Evolutionary conservation across 2,329 filamentous ascomycete species (phyloP).

Genomic region (Nemania diffusa): DNA sequence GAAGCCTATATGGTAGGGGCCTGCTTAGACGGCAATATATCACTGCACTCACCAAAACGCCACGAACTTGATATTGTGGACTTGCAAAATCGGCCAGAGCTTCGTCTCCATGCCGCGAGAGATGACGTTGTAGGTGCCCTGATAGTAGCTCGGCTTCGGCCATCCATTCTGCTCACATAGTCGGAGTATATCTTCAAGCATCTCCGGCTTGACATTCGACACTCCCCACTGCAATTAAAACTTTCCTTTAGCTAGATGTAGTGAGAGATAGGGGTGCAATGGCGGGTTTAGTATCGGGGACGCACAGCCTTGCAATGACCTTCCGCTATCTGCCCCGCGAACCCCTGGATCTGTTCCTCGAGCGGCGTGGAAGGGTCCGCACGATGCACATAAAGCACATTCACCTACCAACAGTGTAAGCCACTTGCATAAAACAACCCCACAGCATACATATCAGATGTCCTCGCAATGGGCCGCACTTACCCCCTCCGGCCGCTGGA

Average conservation of each 20-base stretch:
- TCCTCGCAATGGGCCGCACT: background rate
- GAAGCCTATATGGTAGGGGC: background rate
- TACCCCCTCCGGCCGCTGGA: slow-evolving; percentile 36
- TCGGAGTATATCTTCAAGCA: slow-evolving; percentile 48
- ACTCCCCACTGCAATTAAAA: slow-evolving; percentile 49
- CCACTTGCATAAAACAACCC: background rate
- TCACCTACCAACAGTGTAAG: slow-evolving; percentile 40
- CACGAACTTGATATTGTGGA: slow-evolving; percentile 42
- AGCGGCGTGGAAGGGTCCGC: slow-evolving; percentile 50
- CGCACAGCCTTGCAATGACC: slow-evolving; percentile 48
- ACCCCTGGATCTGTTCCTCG: slow-evolving; percentile 50
- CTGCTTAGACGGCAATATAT: background rate
- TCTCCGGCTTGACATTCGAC: slow-evolving; percentile 49
- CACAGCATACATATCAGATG: background rate
- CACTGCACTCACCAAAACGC: slow-evolving; percentile 34
- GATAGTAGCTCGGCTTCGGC: slow-evolving; percentile 53
- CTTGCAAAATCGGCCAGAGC: slow-evolving; percentile 51
- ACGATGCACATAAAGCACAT: slow-evolving; percentile 53
- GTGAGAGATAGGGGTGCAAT: background rate
- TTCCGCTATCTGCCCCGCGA: slow-evolving; percentile 48
- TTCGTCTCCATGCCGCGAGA: slow-evolving; percentile 50
- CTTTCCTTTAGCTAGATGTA: background rate
- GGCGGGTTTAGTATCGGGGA: too few relatives aligned
- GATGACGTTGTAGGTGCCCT: slow-evolving; percentile 54
- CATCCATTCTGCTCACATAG: slow-evolving; percentile 50